phyloP scores from a whole-genome alignment of 306 rosid species.

The Pyrus betulifolia region DNA sequence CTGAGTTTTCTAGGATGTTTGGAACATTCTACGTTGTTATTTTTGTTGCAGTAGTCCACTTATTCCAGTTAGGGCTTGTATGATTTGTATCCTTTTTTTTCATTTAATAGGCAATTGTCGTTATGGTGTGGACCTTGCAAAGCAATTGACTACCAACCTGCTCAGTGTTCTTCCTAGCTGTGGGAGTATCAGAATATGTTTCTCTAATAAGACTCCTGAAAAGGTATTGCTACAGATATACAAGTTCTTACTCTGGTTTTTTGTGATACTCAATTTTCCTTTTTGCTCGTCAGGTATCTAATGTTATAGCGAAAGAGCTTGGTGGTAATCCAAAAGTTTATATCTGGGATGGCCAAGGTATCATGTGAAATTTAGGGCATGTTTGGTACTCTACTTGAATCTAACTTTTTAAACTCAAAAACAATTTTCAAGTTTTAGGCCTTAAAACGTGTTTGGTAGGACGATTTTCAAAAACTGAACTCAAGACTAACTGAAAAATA shows the following conservation, averaged over 20 bases:
- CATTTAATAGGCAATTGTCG: conserved; percentile 61
- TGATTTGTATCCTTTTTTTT: not conserved
- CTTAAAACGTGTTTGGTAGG: too few species aligned
- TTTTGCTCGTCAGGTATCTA: conserved; percentile 45
- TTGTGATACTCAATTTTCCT: not conserved
- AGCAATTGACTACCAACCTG: conserved; percentile 58
- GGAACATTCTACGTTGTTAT: not conserved
- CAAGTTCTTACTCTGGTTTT: not conserved
- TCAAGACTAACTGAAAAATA: too few species aligned
- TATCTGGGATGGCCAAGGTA: conserved; percentile 88
- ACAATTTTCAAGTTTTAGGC: too few species aligned
- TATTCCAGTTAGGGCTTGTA: not conserved
- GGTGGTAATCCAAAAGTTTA: conserved; percentile 72
- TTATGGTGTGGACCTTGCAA: conserved; percentile 81
- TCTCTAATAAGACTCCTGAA: conserved; percentile 74
- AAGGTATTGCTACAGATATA: conserved; percentile 39
- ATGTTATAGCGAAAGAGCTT: conserved; percentile 54
- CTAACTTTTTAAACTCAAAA: too few species aligned
- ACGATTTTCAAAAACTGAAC: too few species aligned
- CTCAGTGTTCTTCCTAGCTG: conserved; percentile 64
- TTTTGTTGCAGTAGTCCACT: not conserved
- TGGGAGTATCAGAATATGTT: conserved; percentile 89
- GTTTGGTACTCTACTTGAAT: too few species aligned
- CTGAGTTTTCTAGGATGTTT: not conserved
- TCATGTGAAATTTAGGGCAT: not conserved